Percentiles rank a stretch among this genome's conserved stretches.
These are phyloP conservation scores for Neofusicoccum kwambonambiense DNA, from an alignment of 2,329 filamentous ascomycete species.

Conservation along the genomic window DNA sequence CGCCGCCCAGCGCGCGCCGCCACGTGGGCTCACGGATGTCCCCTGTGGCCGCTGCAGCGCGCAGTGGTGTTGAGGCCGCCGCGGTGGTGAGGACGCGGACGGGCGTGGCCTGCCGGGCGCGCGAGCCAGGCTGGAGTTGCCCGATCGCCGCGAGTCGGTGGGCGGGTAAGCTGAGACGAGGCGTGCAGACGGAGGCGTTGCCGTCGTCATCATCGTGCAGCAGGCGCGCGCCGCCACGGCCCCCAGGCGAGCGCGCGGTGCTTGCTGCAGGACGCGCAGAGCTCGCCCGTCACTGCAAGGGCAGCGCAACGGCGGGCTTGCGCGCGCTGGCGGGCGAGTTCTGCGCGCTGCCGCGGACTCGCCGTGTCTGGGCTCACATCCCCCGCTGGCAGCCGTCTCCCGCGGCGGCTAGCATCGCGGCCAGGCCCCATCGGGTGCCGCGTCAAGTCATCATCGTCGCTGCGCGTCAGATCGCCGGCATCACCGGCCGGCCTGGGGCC, in stretches of 20 bases:
- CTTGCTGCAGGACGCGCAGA: too few species aligned
- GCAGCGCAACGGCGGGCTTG: too few species aligned
- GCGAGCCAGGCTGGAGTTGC: background rate
- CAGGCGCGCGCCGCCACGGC: background rate
- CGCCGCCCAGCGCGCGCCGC: background rate
- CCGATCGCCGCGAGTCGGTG: background rate
- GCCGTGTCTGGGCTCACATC: too few species aligned
- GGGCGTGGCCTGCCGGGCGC: too few species aligned
- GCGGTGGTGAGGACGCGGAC: background rate
- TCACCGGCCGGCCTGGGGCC: background rate
- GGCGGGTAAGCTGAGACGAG: conserved; percentile 3
- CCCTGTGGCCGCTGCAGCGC: background rate
- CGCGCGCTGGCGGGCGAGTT: too few species aligned
- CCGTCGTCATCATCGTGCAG: conserved; percentile 3
- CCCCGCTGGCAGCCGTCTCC: background rate
- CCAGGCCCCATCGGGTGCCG: background rate
- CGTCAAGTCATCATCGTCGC: background rate
- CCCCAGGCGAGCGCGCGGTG: too few species aligned
- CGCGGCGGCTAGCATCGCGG: background rate
- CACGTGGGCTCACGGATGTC: background rate
- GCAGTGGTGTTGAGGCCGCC: background rate
- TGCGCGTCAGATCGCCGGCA: background rate
- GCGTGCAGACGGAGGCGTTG: background rate
- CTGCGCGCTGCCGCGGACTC: too few species aligned
- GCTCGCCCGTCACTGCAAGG: too few species aligned